A percentile compares a stretch with the other conserved stretches of the same genome.
Evolutionary conservation across 306 rosid species (phyloP).

Genomic region (Cicer chorassanicum): DNA sequence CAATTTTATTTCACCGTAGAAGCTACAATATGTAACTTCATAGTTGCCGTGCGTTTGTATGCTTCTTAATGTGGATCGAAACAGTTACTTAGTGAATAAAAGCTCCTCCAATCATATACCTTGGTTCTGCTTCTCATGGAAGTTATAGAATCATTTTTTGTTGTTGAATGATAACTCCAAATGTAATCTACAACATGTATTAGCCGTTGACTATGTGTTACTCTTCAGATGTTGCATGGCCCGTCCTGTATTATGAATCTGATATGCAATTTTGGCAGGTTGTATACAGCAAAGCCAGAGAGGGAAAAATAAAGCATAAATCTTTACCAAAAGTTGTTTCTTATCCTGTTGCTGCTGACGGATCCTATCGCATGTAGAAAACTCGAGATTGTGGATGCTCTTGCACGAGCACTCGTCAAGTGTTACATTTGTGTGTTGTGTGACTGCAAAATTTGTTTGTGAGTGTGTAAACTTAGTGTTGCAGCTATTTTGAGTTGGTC

Average conservation of each 20-base stretch:
- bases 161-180: constrained; percentile 25
- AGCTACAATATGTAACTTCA: no score
- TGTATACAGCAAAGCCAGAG: constrained; percentile 63
- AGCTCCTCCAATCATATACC: neutral
- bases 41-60: no score
- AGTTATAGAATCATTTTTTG: neutral
- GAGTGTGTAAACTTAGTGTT: constrained; percentile 56
- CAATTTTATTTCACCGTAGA: no score
- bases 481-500: constrained; percentile 45
- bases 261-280: constrained; percentile 57
- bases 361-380: constrained; percentile 34
- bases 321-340: constrained; percentile 50
- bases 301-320: constrained; percentile 44
- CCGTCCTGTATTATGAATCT: constrained; percentile 26
- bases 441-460: constrained; percentile 55
- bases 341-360: constrained; percentile 40
- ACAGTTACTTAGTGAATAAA: constrained; percentile 13
- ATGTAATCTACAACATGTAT: neutral
- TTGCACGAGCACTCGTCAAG: constrained; percentile 37
- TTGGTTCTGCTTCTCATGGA: constrained; percentile 29
- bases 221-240: constrained; percentile 17
- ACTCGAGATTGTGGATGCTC: constrained; percentile 37
- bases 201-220: constrained; percentile 29
- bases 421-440: constrained; percentile 63
- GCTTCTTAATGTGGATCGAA: no score